These are phyloP conservation scores for Torulaspora maleeae DNA, from an alignment of 805 yeast species.

Conservation along the genomic window DNA sequence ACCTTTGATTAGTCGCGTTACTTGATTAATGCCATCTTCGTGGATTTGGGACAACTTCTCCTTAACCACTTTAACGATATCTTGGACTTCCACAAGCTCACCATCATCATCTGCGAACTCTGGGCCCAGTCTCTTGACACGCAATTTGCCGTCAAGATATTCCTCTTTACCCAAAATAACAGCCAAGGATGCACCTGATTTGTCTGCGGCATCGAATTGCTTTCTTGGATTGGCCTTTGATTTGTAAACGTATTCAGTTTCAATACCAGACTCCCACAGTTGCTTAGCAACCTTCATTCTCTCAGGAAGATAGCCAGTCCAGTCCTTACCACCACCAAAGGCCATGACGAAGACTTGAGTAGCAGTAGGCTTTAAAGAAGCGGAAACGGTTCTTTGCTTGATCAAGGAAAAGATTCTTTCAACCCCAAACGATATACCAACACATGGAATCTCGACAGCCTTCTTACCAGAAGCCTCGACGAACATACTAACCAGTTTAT, in stretches of 20 bases:
- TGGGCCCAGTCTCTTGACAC: slow-evolving; percentile 85
- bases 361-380: slow-evolving; percentile 68
- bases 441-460: slow-evolving; percentile 83
- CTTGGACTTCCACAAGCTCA: slow-evolving; percentile 58
- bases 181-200: slow-evolving; percentile 82
- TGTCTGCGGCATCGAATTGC: slow-evolving; percentile 97
- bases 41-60: slow-evolving; percentile 48
- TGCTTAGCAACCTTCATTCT: slow-evolving; percentile 81
- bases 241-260: slow-evolving; percentile 87
- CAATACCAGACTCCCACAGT: slow-evolving; percentile 86
- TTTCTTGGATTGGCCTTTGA: slow-evolving; percentile 91
- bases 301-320: slow-evolving; percentile 89
- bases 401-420: slow-evolving; percentile 90
- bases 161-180: slow-evolving; percentile 96
- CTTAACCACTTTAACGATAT: slow-evolving; percentile 52
- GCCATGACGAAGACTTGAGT: slow-evolving; percentile 97
- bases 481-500: slow-evolving; percentile 95
- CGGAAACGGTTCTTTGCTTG: slow-evolving; percentile 64
- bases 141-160: slow-evolving; percentile 65
- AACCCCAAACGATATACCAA: slow-evolving; percentile 95
- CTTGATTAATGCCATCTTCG: slow-evolving; percentile 55
- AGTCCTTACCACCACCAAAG: slow-evolving; percentile 95
- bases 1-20: slow-evolving; percentile 57
- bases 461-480: slow-evolving; percentile 76
- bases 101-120: slow-evolving; percentile 89